phyloP scores from a whole-genome alignment of 306 rosid species.

The Alnus rubra region DNA sequence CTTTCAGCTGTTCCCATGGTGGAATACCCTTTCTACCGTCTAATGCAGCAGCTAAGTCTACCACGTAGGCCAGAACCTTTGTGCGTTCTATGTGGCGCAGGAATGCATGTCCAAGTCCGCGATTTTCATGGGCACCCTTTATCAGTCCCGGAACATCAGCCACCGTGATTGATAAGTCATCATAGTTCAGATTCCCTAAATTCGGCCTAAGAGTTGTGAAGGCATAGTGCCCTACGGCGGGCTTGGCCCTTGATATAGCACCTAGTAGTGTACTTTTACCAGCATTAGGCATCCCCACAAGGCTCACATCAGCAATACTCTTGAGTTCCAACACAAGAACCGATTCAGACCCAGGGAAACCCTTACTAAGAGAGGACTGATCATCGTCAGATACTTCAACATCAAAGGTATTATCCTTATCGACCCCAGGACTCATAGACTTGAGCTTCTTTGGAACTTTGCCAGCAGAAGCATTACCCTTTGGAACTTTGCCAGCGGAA shows the following conservation, averaged over 20 bases:
- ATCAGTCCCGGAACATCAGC: conserved; percentile 96
- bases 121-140: conserved; percentile 85
- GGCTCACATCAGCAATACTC: conserved; percentile 91
- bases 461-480: conserved; percentile 48
- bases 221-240: conserved; percentile 80
- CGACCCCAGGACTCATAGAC: conserved; percentile 19
- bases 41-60: conserved; percentile 82
- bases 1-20: conserved; percentile 87
- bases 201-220: conserved; percentile 93
- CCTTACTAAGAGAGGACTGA: conserved; percentile 43
- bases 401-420: conserved; percentile 20
- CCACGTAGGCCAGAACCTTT: conserved; percentile 77
- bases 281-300: conserved; percentile 98
- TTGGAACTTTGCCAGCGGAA: no score
- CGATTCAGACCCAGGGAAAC: conserved; percentile 68
- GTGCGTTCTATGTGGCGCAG: conserved; percentile 94
- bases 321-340: conserved; percentile 80
- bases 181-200: conserved; percentile 79
- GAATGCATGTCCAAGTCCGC: conserved; percentile 90
- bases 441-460: conserved; percentile 47
- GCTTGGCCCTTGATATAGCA: conserved; percentile 84
- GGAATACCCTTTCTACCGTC: conserved; percentile 79
- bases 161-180: conserved; percentile 81
- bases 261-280: conserved; percentile 96
- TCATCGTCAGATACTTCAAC: conserved; percentile 37